Evolutionary conservation across 2,329 filamentous ascomycete genomes (phyloP), one percentile per base, ranked within the genome.

Genomic region (Xylariaceae sp.): DNA sequence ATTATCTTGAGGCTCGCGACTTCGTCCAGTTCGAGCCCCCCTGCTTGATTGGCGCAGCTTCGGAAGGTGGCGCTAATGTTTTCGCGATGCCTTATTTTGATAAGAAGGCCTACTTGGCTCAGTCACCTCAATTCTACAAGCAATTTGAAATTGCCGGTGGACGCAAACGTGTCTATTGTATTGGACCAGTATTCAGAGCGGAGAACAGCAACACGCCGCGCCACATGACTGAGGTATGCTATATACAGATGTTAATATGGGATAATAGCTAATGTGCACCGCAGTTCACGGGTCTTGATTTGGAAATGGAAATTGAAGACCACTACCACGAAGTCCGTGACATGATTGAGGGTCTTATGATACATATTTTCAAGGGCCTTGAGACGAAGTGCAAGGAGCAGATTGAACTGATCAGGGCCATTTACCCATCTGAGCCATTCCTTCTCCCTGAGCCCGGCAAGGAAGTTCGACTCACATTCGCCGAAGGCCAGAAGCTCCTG

Each of bases 51-150:
- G 90, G 85, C 37, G 86, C 91, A 12, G 87, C 93, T 4, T 93
- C 89, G 3, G 93, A 98, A 69, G 91, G 93, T 56, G 93, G 93
- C 51, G 83, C 83, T 53, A 94, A 91, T 61, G 91, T 97, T 31
- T 97, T 98, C 65, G 77, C 84, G 55, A 73, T 97, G 54, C 83
- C 84, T 33, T 97, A 97, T 69, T 97, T 97, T 64, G 87, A 85
- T 52, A 80, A 85, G 59, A 79, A 85, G 51, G 91, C 89, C 1
- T 93, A 73, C 62, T 73, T 93, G 16, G 87, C 87, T 4, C 87
- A 90, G 63, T 85, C 80, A 4, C 88, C 87, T 4, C 87, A 93
- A 60, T 85, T 93, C 55, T 90, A 91, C 68, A 93, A 94, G 73
- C 87, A 94, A 61, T 82, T 87, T 65, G 81, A 90, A 61, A 89